These are phyloP conservation scores for Ceratobasidium sp. DNA, from an alignment of 1,284 basidiomycete genomes.

Conservation along the genomic window DNA sequence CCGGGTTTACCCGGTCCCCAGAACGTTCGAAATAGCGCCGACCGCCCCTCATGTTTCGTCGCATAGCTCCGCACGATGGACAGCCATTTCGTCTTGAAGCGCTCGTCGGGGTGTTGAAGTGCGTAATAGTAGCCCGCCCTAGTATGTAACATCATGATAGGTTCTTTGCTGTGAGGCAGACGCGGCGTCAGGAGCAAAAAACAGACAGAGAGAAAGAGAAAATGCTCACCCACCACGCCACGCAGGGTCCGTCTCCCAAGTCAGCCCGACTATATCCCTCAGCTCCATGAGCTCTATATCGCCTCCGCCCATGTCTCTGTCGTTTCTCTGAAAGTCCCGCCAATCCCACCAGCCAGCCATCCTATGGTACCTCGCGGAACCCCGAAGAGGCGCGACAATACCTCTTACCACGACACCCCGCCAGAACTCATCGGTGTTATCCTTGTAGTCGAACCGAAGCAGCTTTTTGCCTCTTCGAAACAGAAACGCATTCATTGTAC, in stretches of 20 bases:
- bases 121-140: not conserved
- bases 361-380: not conserved
- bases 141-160: not conserved
- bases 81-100: too few species aligned
- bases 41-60: too few species aligned
- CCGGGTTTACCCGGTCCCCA: too few species aligned
- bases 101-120: not conserved
- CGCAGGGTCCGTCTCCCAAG: not conserved
- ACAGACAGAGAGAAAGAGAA: not conserved
- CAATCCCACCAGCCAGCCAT: slow-evolving; percentile 8
- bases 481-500: too few species aligned
- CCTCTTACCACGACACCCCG: not conserved
- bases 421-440: too few species aligned
- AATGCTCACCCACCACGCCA: slow-evolving; percentile 2
- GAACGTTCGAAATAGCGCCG: too few species aligned
- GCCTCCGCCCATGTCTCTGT: too few species aligned
- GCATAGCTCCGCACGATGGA: too few species aligned
- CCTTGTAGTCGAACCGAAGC: too few species aligned
- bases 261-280: not conserved
- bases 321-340: too few species aligned
- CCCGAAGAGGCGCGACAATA: not conserved
- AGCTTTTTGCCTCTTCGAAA: too few species aligned
- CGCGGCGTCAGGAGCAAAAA: not conserved
- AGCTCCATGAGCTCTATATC: not conserved
- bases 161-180: not conserved